phyloP scores from a whole-genome alignment of 2,329 filamentous ascomycete genomes.

The Lachnellula cervina region DNA sequence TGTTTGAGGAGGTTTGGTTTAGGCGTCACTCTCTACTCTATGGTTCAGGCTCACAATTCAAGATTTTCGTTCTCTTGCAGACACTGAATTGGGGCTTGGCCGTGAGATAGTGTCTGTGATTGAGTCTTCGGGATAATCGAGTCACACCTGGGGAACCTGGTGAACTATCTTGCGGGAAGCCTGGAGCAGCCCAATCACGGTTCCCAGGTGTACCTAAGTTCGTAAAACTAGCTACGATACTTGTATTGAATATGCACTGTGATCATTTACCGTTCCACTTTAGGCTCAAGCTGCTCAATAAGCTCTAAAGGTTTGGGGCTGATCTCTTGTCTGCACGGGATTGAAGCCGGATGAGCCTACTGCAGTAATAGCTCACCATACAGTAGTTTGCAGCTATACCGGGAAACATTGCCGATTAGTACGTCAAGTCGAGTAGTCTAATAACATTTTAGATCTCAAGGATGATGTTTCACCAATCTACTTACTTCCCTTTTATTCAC shows the following conservation, averaged over 20 bases:
- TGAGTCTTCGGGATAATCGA: background rate
- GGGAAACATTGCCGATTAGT: too few species aligned
- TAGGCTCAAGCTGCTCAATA: background rate
- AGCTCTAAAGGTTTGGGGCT: background rate
- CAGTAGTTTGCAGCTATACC: too few species aligned
- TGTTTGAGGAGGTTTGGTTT: constrained; percentile 10
- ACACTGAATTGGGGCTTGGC: background rate
- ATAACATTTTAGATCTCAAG: too few species aligned
- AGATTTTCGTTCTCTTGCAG: background rate
- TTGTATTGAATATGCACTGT: background rate
- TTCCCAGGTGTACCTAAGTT: background rate
- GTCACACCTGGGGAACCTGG: background rate
- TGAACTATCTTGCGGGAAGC: constrained; percentile 2
- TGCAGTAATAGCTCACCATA: too few species aligned
- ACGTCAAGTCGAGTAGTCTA: too few species aligned
- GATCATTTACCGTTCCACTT: background rate
- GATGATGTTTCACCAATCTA: too few species aligned
- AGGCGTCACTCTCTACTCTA: constrained; percentile 17
- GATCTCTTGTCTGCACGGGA: background rate
- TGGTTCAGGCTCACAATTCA: constrained; percentile 10
- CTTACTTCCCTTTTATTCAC: too few species aligned
- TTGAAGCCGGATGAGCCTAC: background rate
- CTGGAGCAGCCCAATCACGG: background rate
- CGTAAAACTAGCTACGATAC: background rate
- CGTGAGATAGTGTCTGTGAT: background rate